Evolutionary conservation across 495 filamentous ascomycete genomes (phyloP).

Genomic region (Cudoniella acicularis): DNA sequence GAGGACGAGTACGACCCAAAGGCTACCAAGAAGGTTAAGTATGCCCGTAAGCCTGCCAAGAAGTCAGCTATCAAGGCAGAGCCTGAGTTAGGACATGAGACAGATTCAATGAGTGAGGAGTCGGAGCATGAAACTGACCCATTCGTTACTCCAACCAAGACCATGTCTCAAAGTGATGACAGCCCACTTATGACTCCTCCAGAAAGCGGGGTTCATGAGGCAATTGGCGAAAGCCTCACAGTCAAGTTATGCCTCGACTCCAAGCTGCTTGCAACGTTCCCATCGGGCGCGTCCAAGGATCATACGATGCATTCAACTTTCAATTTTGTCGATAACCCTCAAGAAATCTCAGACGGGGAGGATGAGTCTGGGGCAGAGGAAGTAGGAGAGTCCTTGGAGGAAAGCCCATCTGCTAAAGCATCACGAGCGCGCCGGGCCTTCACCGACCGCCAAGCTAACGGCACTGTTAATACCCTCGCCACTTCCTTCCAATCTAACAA

Average conservation of each 20-base stretch:
- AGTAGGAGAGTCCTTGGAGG: too few relatives aligned
- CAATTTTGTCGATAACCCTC: too few relatives aligned
- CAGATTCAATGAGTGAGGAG: too few relatives aligned
- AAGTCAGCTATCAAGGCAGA: neutral
- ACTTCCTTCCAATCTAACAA: too few relatives aligned
- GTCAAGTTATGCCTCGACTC: neutral
- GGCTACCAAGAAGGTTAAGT: neutral
- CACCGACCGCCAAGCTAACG: too few relatives aligned
- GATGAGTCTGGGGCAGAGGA: too few relatives aligned
- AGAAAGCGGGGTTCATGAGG: neutral
- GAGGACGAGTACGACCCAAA: constrained; percentile 8
- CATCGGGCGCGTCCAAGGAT: neutral
- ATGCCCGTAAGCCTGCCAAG: neutral
- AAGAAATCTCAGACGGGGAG: too few relatives aligned
- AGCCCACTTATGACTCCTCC: neutral
- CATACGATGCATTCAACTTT: neutral
- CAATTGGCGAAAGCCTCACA: too few relatives aligned
- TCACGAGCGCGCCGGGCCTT: too few relatives aligned
- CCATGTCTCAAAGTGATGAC: neutral
- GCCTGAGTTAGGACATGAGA: too few relatives aligned
- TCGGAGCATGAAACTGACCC: neutral
- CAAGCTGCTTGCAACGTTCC: neutral
- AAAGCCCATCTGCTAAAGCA: too few relatives aligned
- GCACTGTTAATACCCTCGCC: too few relatives aligned
- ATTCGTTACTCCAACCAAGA: neutral